Base-by-base conservation (phyloP, 2,329 filamentous ascomycete genomes). In the Diaporthe capsici region DNA sequence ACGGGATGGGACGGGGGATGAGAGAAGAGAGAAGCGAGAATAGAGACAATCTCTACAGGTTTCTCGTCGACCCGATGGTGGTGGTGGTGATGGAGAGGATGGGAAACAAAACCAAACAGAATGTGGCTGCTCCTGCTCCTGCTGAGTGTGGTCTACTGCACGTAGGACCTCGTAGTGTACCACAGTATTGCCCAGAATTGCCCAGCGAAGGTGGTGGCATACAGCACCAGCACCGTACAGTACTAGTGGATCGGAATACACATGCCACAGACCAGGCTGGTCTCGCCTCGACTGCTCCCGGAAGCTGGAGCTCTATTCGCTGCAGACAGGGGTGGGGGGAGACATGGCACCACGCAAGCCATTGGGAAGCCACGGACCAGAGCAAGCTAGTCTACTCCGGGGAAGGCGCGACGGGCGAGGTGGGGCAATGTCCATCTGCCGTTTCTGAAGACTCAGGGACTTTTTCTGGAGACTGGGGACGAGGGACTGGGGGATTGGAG, bases 21-120 rank as follows among this genome's bases (percentile, higher is more conserved):
- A 44, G 49, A 49, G 34, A 47, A 65, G 70, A 63, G 58, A 68
- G 72, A 68, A 55, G 61, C 57, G 42, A 75, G 47, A 71, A 65
- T 37, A 74, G 63, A 74, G 75, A 65, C 39, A 71, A 25, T 74
- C 74, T 76, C 75, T 74, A 51, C 22, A 49, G 47, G 55, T 34
- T 76, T 74, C 75, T 76, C 75, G 72, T 76, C 37, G 71, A 63
- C 63, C 75, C 71, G 68, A 57, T 72, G 73, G 58, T 65, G 67
- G 58, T 65, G 67, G 51, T 74, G 63, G 53, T 61, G 65, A 28
- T 75, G 39, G 61, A 31, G 58, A 44, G 20, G 22, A 55, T 13
- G 49, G 74, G 51, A 65, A 68, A 68, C 51, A 60, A 73, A 53
- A 42, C 49, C 55, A 71, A 51, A 55, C 28, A 39, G 51, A 44